These are phyloP conservation scores for Gracilaria gracilis DNA, from an alignment of 23 red algal species.

Conservation along the genomic window DNA sequence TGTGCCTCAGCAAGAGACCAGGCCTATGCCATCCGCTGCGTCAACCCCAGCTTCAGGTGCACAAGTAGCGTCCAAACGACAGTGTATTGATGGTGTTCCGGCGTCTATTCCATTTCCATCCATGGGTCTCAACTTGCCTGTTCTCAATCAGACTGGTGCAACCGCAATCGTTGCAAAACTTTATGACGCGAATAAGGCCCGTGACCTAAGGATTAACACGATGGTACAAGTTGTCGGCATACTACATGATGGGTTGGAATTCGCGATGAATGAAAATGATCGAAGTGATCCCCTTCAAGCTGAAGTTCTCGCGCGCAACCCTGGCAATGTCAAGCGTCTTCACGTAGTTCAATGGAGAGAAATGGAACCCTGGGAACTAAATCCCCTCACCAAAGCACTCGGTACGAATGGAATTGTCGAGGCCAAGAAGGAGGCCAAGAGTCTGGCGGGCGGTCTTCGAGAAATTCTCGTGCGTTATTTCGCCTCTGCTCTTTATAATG, in stretches of 20 bases:
- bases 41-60: not conserved
- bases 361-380: constrained; percentile 41
- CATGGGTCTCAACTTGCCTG: constrained; percentile 62
- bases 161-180: constrained; percentile 67
- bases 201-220: constrained; percentile 38
- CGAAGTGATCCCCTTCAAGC: constrained; percentile 12
- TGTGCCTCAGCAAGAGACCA: not conserved
- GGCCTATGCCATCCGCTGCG: not conserved
- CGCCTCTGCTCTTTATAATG: constrained; percentile 40
- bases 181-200: constrained; percentile 50
- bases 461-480: constrained; percentile 51
- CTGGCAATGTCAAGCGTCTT: constrained; percentile 48
- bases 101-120: not conserved
- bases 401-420: constrained; percentile 36
- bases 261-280: constrained; percentile 16
- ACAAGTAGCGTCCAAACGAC: not conserved
- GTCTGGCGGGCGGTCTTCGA: constrained; percentile 22
- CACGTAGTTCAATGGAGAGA: constrained; percentile 57
- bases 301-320: constrained; percentile 62
- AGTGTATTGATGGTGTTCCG: not conserved
- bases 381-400: constrained; percentile 21
- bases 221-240: constrained; percentile 70
- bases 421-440: constrained; percentile 21
- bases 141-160: constrained; percentile 36
- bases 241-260: constrained; percentile 41